These are phyloP conservation scores for Penicillium concentricum DNA, from an alignment of 2,329 filamentous ascomycete genomes.

Conservation along the genomic window DNA sequence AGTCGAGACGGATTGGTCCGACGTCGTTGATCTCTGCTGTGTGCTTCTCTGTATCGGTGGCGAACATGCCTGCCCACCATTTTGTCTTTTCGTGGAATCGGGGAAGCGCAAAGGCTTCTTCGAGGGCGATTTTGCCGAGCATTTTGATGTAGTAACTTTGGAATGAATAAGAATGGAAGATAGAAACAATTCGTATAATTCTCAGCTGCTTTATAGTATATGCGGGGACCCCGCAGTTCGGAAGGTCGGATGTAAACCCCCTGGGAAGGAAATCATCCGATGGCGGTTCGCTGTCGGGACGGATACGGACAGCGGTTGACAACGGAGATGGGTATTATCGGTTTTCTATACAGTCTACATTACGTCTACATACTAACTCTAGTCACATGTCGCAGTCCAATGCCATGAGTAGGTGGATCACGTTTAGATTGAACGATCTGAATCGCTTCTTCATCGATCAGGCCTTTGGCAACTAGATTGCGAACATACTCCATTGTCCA, in stretches of 20 bases:
- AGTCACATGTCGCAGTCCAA: slow-evolving; percentile 21
- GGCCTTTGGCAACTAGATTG: slow-evolving; percentile 21
- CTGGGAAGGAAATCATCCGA: background rate
- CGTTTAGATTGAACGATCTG: slow-evolving; percentile 30
- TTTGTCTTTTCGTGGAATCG: slow-evolving; percentile 58
- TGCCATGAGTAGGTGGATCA: slow-evolving; percentile 30
- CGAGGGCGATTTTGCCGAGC: slow-evolving; percentile 61
- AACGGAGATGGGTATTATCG: background rate
- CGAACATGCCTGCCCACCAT: slow-evolving; percentile 63
- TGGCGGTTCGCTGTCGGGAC: slow-evolving; percentile 3
- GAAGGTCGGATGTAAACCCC: background rate
- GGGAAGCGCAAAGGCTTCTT: slow-evolving; percentile 62
- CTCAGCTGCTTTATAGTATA: background rate
- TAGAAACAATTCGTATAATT: too few species aligned
- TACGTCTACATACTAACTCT: background rate
- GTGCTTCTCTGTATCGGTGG: slow-evolving; percentile 59
- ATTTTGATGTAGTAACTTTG: slow-evolving; percentile 36
- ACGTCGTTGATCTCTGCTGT: slow-evolving; percentile 56
- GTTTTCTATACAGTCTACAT: background rate
- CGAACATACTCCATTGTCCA: slow-evolving; percentile 37
- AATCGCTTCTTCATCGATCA: slow-evolving; percentile 23
- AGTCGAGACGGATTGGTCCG: slow-evolving; percentile 43
- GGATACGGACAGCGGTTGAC: slow-evolving; percentile 4
- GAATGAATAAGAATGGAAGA: background rate
- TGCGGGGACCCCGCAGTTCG: slow-evolving; percentile 13